Evolutionary conservation across 2,329 filamentous ascomycete species (phyloP).

Genomic region (Colletotrichum sp.): DNA sequence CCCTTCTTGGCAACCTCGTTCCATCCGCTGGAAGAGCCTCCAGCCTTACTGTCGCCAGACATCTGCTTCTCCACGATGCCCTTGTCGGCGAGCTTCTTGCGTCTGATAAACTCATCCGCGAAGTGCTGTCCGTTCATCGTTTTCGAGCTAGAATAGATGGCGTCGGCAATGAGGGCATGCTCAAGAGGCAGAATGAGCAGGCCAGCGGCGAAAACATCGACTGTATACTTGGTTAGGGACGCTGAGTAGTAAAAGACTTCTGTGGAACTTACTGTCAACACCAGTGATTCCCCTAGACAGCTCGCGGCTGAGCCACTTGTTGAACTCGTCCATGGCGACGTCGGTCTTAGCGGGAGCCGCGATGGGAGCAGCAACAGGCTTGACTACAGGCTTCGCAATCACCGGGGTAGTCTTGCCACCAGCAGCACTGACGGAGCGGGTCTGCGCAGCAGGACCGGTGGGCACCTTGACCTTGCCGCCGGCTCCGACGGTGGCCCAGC

Average conservation of each 20-base stretch:
- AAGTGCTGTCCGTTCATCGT: constrained; percentile 94
- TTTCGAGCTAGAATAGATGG: constrained; percentile 83
- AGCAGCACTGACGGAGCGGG: constrained; percentile 48
- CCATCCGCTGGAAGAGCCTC: constrained; percentile 69
- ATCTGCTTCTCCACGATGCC: constrained; percentile 81
- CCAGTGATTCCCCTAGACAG: constrained; percentile 73
- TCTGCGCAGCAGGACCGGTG: constrained; percentile 57
- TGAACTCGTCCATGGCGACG: constrained; percentile 85
- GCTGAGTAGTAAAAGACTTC: accelerated
- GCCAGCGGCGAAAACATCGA: constrained; percentile 79
- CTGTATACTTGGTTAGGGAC: constrained; percentile 50
- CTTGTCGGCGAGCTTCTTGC: constrained; percentile 91
- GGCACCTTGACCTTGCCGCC: constrained; percentile 89
- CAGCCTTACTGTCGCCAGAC: constrained; percentile 53
- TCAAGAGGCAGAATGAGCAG: constrained; percentile 80
- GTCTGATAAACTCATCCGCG: constrained; percentile 90
- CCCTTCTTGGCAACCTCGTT: constrained; percentile 98
- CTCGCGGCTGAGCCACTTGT: constrained; percentile 87
- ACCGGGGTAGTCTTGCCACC: constrained; percentile 49
- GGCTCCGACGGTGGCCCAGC: constrained; percentile 95
- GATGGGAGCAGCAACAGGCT: constrained; percentile 50
- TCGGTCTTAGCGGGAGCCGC: constrained; percentile 51
- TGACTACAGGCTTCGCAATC: constrained; percentile 54
- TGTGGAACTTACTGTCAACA: constrained; percentile 54
- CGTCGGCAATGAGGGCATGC: constrained; percentile 83